These are phyloP conservation scores for Rubroshorea leprosula DNA, from an alignment of 345 rosid species.

Conservation along the genomic window DNA sequence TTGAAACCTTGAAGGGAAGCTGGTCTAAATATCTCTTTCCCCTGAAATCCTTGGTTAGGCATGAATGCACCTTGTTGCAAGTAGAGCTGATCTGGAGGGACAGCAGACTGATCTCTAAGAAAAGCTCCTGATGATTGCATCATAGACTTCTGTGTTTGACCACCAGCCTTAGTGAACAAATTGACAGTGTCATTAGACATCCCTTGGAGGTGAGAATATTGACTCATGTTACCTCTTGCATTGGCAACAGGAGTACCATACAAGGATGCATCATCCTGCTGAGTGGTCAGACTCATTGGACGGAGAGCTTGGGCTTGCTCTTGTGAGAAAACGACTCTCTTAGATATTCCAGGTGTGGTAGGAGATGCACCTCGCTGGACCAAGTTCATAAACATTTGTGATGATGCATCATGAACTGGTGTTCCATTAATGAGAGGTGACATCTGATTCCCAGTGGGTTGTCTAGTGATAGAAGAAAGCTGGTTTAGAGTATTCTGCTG, in stretches of 20 bases:
- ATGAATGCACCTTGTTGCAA: slow-evolving; percentile 30
- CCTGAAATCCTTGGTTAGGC: slow-evolving; percentile 35
- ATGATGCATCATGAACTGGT: slow-evolving; percentile 46
- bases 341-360: slow-evolving; percentile 36
- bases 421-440: slow-evolving; percentile 44
- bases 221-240: slow-evolving; percentile 37
- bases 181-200: slow-evolving; percentile 25
- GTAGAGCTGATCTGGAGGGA: slow-evolving; percentile 22
- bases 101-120: slow-evolving; percentile 27
- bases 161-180: slow-evolving; percentile 28
- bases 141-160: slow-evolving; percentile 34
- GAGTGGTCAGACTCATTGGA: slow-evolving; percentile 41
- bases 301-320: slow-evolving; percentile 37
- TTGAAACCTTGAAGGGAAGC: slow-evolving; percentile 30
- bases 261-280: slow-evolving; percentile 45
- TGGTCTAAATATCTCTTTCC: slow-evolving; percentile 32
- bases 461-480: slow-evolving; percentile 33
- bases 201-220: slow-evolving; percentile 31
- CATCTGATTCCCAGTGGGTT: slow-evolving; percentile 35
- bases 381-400: slow-evolving; percentile 47
- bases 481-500: slow-evolving; percentile 44
- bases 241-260: slow-evolving; percentile 45
- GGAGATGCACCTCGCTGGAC: slow-evolving; percentile 39
- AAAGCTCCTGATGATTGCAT: slow-evolving; percentile 35
- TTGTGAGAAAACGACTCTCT: slow-evolving; percentile 25